A percentile compares a stretch with the other conserved stretches of the same genome.
phyloP scores from a whole-genome alignment of 139 green algal species.

The Chlamydomonas incerta region DNA sequence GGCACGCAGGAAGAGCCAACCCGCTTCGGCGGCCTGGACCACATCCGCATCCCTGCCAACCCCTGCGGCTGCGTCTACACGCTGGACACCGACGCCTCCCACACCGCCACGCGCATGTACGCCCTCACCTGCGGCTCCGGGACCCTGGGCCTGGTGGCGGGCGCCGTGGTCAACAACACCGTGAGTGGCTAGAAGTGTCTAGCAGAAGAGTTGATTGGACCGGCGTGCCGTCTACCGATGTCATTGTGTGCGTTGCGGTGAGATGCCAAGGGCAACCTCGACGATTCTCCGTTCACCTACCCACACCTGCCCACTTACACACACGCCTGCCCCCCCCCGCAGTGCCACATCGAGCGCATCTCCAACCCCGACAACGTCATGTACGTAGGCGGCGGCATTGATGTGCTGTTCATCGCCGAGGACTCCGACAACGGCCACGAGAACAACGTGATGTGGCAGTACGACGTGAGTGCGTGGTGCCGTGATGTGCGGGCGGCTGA shows the following conservation, averaged over 20 bases:
- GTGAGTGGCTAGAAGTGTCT: too few relatives aligned
- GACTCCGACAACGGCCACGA: constrained; percentile 23
- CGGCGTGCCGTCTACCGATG: too few relatives aligned
- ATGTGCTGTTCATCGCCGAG: constrained; percentile 26
- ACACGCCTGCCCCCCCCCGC: too few relatives aligned
- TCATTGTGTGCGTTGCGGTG: too few relatives aligned
- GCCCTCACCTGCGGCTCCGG: constrained; percentile 5
- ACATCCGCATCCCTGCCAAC: constrained; percentile 17
- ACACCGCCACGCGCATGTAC: constrained; percentile 12
- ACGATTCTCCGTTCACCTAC: too few relatives aligned
- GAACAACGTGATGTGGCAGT: constrained; percentile 31
- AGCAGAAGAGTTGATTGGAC: too few relatives aligned
- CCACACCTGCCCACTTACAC: too few relatives aligned
- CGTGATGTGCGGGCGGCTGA: too few relatives aligned
- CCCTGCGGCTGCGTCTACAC: constrained; percentile 61
- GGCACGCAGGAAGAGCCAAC: neutral
- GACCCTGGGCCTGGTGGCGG: too few relatives aligned
- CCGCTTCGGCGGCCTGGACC: constrained; percentile 17
- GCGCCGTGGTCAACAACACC: constrained; percentile 5
- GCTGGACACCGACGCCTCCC: constrained; percentile 39
- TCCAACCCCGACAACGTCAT: constrained; percentile 55
- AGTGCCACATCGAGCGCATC: constrained; percentile 48
- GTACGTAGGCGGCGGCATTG: neutral
- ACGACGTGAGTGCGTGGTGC: neutral
- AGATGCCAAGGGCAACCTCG: too few relatives aligned